Percentiles rank a stretch among this genome's conserved stretches.
Evolutionary conservation across 78 protist genomes (phyloP).

Genomic region (Dictyostelium firmibasis): DNA sequence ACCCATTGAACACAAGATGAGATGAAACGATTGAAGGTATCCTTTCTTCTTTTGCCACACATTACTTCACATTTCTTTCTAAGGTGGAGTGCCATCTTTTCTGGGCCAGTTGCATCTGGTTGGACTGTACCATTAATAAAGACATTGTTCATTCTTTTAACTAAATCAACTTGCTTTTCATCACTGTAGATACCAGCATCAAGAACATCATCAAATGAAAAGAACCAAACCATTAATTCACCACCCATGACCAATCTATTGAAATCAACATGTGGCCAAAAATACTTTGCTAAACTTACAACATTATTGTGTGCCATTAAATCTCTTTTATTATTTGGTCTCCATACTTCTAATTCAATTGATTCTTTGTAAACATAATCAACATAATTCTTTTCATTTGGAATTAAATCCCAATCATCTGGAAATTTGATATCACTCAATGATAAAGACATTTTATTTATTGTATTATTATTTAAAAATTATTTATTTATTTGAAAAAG

Average conservation of each 20-base stretch:
- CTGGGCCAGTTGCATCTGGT: constrained; percentile 64
- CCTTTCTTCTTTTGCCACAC: constrained; percentile 59
- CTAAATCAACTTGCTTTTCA: constrained; percentile 11
- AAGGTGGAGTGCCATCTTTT: constrained; percentile 22
- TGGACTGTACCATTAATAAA: constrained; percentile 45
- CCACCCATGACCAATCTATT: constrained; percentile 73
- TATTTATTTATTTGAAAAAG: not conserved
- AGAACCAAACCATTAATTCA: constrained; percentile 66
- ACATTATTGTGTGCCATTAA: constrained; percentile 59
- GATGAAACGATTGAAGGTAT: constrained; percentile 62
- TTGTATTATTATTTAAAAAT: not conserved
- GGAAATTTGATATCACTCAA: constrained; percentile 68
- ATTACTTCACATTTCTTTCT: constrained; percentile 43
- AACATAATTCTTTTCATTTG: constrained; percentile 34
- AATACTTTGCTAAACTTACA: constrained; percentile 27
- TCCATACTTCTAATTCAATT: constrained; percentile 57
- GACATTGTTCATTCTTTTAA: constrained; percentile 32
- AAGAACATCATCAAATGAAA: constrained; percentile 58
- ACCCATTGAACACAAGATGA: constrained; percentile 78
- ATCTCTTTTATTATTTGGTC: constrained; percentile 59
- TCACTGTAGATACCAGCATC: constrained; percentile 59
- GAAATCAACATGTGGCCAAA: constrained; percentile 73
- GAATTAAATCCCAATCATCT: constrained; percentile 28
- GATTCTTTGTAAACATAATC: constrained; percentile 57
- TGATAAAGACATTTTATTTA: constrained; percentile 50